Evolutionary conservation across 495 filamentous ascomycete genomes (phyloP).

Genomic region (Aspergillus nanangensis): DNA sequence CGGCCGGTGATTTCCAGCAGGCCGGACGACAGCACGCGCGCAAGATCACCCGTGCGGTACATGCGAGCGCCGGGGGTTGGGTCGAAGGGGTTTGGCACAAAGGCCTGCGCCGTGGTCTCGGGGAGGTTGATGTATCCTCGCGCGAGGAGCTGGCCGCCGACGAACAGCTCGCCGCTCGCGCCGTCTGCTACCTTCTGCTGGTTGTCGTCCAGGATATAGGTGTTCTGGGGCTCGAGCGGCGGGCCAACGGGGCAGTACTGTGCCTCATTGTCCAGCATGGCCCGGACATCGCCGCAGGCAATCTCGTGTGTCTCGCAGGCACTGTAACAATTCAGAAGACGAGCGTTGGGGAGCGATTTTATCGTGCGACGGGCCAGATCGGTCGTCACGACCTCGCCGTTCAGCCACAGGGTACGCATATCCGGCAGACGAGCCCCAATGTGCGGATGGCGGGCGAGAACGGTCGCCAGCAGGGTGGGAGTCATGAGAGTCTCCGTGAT

Average conservation of each 20-base stretch:
- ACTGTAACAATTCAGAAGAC: constrained; percentile 66
- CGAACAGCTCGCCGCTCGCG: constrained; percentile 71
- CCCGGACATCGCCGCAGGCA: constrained; percentile 63
- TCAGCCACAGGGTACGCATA: constrained; percentile 61
- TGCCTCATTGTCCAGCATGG: constrained; percentile 50
- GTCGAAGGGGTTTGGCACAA: constrained; percentile 59
- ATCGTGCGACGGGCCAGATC: constrained; percentile 58
- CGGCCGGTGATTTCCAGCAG: constrained; percentile 79
- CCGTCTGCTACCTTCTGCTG: constrained; percentile 56
- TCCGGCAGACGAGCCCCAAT: constrained; percentile 53
- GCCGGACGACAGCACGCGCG: constrained; percentile 61
- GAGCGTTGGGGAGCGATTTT: constrained; percentile 56
- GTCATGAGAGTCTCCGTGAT: constrained; percentile 72
- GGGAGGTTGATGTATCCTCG: constrained; percentile 77
- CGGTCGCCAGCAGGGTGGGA: constrained; percentile 62
- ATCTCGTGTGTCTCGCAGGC: constrained; percentile 72
- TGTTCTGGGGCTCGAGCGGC: constrained; percentile 52
- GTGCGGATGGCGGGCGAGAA: constrained; percentile 56
- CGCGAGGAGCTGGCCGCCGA: constrained; percentile 78
- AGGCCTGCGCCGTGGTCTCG: constrained; percentile 68
- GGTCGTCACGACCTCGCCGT: constrained; percentile 67
- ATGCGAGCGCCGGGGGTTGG: constrained; percentile 45
- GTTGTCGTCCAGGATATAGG: constrained; percentile 56
- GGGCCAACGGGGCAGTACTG: constrained; percentile 59
- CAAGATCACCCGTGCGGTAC: constrained; percentile 86